Evolutionary conservation across 1,284 basidiomycete genomes (phyloP), one percentile per base, ranked within the genome.

Genomic region (Pseudozyma sp.): DNA sequence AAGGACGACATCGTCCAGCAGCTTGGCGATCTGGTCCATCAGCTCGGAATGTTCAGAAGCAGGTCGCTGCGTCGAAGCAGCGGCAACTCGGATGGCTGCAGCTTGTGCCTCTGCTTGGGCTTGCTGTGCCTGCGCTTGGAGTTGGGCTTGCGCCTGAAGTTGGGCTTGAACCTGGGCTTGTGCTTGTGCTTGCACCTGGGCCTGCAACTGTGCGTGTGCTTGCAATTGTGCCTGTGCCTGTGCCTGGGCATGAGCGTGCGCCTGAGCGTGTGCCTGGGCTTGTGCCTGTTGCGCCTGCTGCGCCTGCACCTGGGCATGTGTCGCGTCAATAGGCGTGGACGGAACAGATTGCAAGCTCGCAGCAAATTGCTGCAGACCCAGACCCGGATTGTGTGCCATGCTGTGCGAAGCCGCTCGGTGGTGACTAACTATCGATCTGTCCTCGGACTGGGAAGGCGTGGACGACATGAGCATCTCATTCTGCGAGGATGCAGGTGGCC

Each of bases 1-100:
- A n/a, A 59, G 40, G 7, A 72, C 71, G 10, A 80, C 78, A 29
- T 74, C 62, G 34, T 80, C 78, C 9, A 80, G 51, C 24, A 80
- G 40, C 31, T 65, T 57, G 6, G 77, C 77, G 42, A 80, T 78
- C 60, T 77, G 70, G 13, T 68, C 59, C 56, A 77, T 77, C 42
- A 64, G 56, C 24, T 58, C 63, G 34, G 50, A 30, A 8, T 59
- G 67, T 17, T 69, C 61, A 11, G 49, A 44, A 13, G 67, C 30
- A n/a, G 61, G 33, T 17, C 49, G 57, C 40, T 60, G 57, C 10
- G 61, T 64, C 1, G 68, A 53, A 1, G 61, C 62, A 5, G 68
- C 39, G n/a, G 68, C 68, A 14, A 54, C 62, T 13, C 57, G 54
- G 37, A 64, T 55, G 4, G 68, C 68, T 10, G 61, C 68, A 24